These are phyloP conservation scores for Lotmaria passim DNA, from an alignment of 208 protist species.

Conservation along the genomic window DNA sequence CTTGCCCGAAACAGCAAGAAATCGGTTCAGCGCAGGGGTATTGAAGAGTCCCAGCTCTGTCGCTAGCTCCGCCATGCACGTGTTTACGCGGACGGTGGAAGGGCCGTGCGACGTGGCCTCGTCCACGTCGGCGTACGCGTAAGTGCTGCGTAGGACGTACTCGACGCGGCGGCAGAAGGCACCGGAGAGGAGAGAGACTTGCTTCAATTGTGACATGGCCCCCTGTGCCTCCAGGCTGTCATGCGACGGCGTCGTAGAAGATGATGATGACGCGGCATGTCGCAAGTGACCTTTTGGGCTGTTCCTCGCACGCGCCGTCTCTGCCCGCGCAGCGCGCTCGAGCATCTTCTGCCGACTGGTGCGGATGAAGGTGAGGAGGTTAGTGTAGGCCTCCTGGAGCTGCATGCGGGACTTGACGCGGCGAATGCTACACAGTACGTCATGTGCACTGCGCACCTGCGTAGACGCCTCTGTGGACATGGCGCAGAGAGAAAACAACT, in stretches of 20 bases:
- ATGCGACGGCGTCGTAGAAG: conserved; percentile 10
- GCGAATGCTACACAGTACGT: conserved; percentile 31
- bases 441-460: conserved; percentile 24
- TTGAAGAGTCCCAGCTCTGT: conserved; percentile 26
- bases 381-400: conserved; percentile 30
- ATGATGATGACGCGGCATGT: background rate
- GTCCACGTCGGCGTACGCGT: conserved; percentile 36
- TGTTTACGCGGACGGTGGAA: conserved; percentile 12
- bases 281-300: conserved; percentile 2
- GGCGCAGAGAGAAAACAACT: background rate
- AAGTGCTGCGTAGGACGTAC: conserved; percentile 34
- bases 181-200: conserved; percentile 41
- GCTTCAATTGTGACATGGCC: conserved; percentile 32
- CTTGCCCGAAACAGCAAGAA: background rate
- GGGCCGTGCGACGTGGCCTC: conserved; percentile 18
- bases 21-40: conserved; percentile 21
- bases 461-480: conserved; percentile 5
- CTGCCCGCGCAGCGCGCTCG: conserved; percentile 16
- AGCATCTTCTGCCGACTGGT: conserved; percentile 15
- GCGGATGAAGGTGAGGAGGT: conserved; percentile 23
- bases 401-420: conserved; percentile 31
- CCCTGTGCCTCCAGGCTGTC: conserved; percentile 11
- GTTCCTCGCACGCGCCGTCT: conserved; percentile 1
- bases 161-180: conserved; percentile 50
- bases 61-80: conserved; percentile 35